Evolutionary conservation across 805 yeast species (phyloP), one percentile per base, ranked within the genome.

Genomic region (Candida ovalis): DNA sequence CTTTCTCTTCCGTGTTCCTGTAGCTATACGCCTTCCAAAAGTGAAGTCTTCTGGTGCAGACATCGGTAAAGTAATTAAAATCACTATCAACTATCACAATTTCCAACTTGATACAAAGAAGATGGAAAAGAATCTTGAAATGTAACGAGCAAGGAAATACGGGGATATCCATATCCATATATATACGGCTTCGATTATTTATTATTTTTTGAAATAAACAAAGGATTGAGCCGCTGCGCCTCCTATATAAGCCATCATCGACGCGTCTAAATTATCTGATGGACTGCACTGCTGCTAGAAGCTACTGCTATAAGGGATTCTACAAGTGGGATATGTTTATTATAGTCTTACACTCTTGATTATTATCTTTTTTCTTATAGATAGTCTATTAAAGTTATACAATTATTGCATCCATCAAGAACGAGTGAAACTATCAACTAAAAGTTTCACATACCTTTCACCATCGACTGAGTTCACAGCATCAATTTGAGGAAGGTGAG

Each of bases 401-500:
- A 30, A 12, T 13, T 17, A 6, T 30, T 30, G 15, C 5, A 30
- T 12, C 5, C 15, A 30, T 30, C 15, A 35, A 17, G 19, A 6
- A 13, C 41, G 41, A n/a, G 18, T 22, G 21, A 39, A 39, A 13
- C 61, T 53, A 10, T 43, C 44, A 9, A 55, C 54, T 27, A 60
- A 43, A 17, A 58, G 42, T 6, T 52, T 35, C 18, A 57, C 43
- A 42, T 59, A 60, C 42, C 47, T 53, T 18, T 48, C 58, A 10
- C 63, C 63, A 19, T 60, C 49, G 13, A 59, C 60, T 8, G 53
- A 43, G 36, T 48, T 44, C 21, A 48, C 63, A 25, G 62, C 63
- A n/a, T 58, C 44, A 18, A 59, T 51, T 21, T 46, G 49, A 2
- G 61, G 54, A 32, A 58, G 46, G 24, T 55, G 44, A 8, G 49